Base-by-base conservation (phyloP, 2,329 filamentous ascomycete genomes). In the Alternaria brassicae region DNA sequence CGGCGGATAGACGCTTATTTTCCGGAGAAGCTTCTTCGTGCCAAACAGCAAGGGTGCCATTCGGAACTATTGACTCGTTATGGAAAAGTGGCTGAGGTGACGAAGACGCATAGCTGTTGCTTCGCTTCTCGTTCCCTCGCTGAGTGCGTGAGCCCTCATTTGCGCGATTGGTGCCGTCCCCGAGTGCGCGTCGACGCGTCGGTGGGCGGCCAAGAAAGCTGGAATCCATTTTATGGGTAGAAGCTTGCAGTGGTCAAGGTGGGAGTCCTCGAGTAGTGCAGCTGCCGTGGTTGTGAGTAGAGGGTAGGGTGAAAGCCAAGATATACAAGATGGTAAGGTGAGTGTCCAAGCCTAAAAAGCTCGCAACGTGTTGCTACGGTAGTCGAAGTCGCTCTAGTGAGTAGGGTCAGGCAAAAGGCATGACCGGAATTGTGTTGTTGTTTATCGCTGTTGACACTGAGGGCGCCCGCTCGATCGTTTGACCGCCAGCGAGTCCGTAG, bases 1-100 rank as follows among this genome's bases (percentile, higher is more conserved):
- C 80, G 15, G 83, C 82, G 4, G 85, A 85, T 7, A 87, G 70
- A 27, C 82, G 82, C 61, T 85, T 85, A 71, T 85, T 82, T 56
- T 84, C 82, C 30, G 79, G 76, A n/a, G 67, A 67, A 1, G 64
- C 56, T 12, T 67, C 61, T 51, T 75, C 73, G 55, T 76, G 77
- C 19, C 77, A 78, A 10, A 82, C 74, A 4, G 77, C 67, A 32
- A 81, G 75, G 1, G 78, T 78, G 45, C 80, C 78, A 67, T 82
- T 81, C 12, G 78, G 72, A 10, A 78, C 75, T 37, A 81, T 68
- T 2, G 79, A 81, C 69, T 81, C 78, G 57, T 81, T 81, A 72
- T 80, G 80, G 2, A 81, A 79, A 3, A 78, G 63, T n/a, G 48
- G 51, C 21, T 59, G 56, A 2, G 70, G 60, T 17, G 66, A 65